Base-by-base conservation (phyloP, 2,329 filamentous ascomycete species). In the Cadophora sp. region DNA sequence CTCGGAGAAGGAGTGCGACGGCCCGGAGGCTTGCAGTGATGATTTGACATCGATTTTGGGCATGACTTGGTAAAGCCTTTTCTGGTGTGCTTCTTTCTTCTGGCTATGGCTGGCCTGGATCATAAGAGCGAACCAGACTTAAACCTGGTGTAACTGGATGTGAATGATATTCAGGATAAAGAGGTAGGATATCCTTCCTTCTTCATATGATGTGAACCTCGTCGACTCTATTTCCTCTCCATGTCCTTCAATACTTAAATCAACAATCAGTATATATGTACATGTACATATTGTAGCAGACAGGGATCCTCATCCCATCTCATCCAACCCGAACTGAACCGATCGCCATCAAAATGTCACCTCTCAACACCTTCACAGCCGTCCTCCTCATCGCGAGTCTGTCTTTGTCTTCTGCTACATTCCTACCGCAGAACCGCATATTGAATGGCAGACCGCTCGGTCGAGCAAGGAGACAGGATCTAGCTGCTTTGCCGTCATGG, bases 1-100 rank as follows among this genome's bases (percentile, higher is more conserved):
- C 22, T 50, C 47, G 47, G 47, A 50, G 9, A 16, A 30, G 50
- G 50, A 53, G 50, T 33, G 14, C 27, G 27, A 53, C 27, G 50
- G 27, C 50, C 50, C 50, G 50, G 24, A n/a, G 50, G 50, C 24
- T 53, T 33, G 50, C 50, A 53, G 50, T 53, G 14, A 4, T 53
- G 24, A 27, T 9, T 48, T 39, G 36, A 9, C 9, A 4, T 33
- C 30, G 30, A 9, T 9, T 39, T 39, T 39, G 7, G 36, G 36
- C 11, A 11, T 39, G 36, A 39, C 2, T 7, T 39, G 36, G 11
- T 39, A 2, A 2, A 9, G 11, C 11, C 36, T 39, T 4, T 30
- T 30, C 27, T 30, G 27, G 27, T 30, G 27, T 6, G 27, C n/a
- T n/a, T n/a, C n/a, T n/a, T 30, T 3, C 27, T 30, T 3, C 27